These are phyloP conservation scores for Umbelopsis sp. DNA, from an alignment of 371 early-diverging fungal species.

Conservation along the genomic window DNA sequence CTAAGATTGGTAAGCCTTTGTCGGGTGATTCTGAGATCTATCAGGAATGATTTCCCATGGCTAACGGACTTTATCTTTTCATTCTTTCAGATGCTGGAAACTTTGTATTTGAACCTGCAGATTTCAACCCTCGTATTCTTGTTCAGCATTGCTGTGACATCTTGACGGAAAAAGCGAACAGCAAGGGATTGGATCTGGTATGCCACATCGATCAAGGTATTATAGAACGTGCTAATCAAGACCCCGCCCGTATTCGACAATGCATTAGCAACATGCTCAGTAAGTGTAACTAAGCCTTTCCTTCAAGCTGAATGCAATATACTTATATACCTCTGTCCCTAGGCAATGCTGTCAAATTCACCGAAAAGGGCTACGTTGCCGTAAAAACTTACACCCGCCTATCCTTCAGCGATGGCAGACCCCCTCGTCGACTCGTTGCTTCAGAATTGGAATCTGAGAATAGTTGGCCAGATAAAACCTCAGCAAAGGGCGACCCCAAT, in stretches of 20 bases:
- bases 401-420: not conserved
- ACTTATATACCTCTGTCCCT: too few species aligned
- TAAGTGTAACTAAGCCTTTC: too few species aligned
- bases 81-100: not conserved
- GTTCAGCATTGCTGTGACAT: conserved; percentile 33
- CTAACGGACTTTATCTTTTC: not conserved
- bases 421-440: not conserved
- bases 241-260: conserved; percentile 18
- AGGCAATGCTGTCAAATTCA: conserved; percentile 43
- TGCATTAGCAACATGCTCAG: conserved; percentile 37
- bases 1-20: not conserved
- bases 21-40: not conserved
- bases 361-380: conserved; percentile 30
- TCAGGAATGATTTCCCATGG: not conserved
- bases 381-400: not conserved
- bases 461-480: not conserved
- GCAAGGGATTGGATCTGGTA: conserved; percentile 36
- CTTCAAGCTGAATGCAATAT: too few species aligned
- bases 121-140: conserved; percentile 13
- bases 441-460: not conserved
- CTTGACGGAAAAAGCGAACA: conserved; percentile 36
- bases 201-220: conserved; percentile 10
- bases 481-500: not conserved
- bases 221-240: not conserved
- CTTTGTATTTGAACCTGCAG: conserved; percentile 2